Percentiles rank a stretch among this genome's conserved stretches.
These are phyloP conservation scores for Antitrichia curtipendula DNA, from an alignment of 225 moss, liverwort and hornwort species.

Conservation along the genomic window DNA sequence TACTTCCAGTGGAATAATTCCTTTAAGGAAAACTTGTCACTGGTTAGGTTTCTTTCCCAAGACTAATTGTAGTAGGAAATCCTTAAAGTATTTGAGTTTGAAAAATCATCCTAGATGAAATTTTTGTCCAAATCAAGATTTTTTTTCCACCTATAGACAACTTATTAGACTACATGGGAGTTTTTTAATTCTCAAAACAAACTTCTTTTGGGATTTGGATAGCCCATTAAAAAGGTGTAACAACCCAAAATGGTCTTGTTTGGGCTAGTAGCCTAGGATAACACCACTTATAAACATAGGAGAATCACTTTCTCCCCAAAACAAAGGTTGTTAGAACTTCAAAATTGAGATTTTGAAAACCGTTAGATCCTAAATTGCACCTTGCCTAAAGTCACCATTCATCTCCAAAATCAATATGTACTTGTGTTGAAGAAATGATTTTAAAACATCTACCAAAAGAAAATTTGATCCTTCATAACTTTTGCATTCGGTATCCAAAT, in stretches of 20 bases:
- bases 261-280: neutral
- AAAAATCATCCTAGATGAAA: neutral
- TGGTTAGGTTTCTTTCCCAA: neutral
- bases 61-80: accelerated
- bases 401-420: neutral
- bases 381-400: accelerated
- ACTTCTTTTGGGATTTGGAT: neutral
- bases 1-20: neutral
- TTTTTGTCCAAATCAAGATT: neutral
- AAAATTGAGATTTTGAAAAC: neutral
- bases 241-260: accelerated
- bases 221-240: neutral
- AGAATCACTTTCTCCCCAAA: neutral
- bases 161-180: neutral
- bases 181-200: neutral
- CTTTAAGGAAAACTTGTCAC: neutral
- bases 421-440: neutral
- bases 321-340: neutral
- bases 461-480: neutral
- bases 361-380: accelerated
- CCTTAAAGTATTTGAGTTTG: neutral
- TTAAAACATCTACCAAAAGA: neutral
- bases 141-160: neutral
- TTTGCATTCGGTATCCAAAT: neutral
- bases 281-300: accelerated